Evolutionary conservation across 2,329 filamentous ascomycete genomes (phyloP).

Genomic region (Akanthomyces uredinophilus): DNA sequence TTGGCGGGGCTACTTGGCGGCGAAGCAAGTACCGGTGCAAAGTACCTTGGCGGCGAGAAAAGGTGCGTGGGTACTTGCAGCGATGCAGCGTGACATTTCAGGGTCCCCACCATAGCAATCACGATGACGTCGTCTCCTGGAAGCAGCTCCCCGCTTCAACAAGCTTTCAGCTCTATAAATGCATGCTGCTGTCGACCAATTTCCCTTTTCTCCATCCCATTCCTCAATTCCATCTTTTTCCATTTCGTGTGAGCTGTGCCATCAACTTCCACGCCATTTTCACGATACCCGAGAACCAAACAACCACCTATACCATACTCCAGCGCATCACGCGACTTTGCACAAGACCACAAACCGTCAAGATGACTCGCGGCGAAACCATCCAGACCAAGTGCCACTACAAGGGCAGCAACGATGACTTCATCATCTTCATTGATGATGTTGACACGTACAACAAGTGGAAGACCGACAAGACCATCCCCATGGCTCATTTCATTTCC

Average conservation of each 20-base stretch:
- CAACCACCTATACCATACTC: slow-evolving; percentile 13
- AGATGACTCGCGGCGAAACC: slow-evolving; percentile 68
- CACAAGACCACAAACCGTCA: slow-evolving; percentile 25
- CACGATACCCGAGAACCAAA: slow-evolving; percentile 12
- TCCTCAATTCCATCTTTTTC: slow-evolving; percentile 9
- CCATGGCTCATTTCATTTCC: slow-evolving; percentile 78
- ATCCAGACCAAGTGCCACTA: slow-evolving; percentile 74
- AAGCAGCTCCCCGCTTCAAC: slow-evolving; percentile 11
- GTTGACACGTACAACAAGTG: slow-evolving; percentile 68
- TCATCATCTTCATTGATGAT: slow-evolving; percentile 56
- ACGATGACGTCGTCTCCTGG: slow-evolving; percentile 14
- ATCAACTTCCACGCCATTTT: not conserved
- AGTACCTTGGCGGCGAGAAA: not conserved
- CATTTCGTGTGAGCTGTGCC: not conserved
- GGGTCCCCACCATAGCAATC: slow-evolving; percentile 11
- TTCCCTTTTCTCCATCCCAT: not conserved
- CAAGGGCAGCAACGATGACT: slow-evolving; percentile 64
- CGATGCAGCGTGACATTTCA: slow-evolving; percentile 7
- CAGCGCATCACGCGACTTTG: slow-evolving; percentile 18
- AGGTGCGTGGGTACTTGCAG: not conserved
- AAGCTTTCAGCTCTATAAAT: slow-evolving; percentile 14
- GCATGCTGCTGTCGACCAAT: not conserved
- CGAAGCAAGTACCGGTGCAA: not conserved
- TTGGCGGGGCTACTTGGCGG: slow-evolving; percentile 4
- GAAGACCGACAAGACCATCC: slow-evolving; percentile 71